These are phyloP conservation scores for Hymenoscyphus scutula DNA, from an alignment of 2,329 filamentous ascomycete species.

Conservation along the genomic window DNA sequence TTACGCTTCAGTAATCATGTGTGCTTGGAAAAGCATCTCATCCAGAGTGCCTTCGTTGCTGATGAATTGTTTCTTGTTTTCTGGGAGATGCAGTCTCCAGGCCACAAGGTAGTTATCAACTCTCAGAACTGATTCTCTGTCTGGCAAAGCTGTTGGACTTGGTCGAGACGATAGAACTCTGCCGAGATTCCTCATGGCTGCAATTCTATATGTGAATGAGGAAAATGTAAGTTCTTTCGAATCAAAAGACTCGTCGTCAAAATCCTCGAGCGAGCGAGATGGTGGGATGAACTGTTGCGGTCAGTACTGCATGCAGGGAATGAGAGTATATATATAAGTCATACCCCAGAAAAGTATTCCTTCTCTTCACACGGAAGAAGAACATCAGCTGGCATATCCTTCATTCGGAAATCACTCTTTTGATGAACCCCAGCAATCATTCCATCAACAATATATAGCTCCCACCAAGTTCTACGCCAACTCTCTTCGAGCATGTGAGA, in stretches of 20 bases:
- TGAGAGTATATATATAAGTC: neutral
- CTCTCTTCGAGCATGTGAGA: slow-evolving; percentile 73
- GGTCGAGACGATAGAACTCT: slow-evolving; percentile 61
- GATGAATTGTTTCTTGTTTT: slow-evolving; percentile 66
- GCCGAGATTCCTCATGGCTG: slow-evolving; percentile 74
- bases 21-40: slow-evolving; percentile 87
- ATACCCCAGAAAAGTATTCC: slow-evolving; percentile 22
- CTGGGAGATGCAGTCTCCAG: slow-evolving; percentile 76
- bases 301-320: slow-evolving; percentile 31
- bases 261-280: slow-evolving; percentile 66
- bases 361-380: slow-evolving; percentile 75
- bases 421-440: slow-evolving; percentile 78
- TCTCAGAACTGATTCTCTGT: slow-evolving; percentile 52
- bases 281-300: slow-evolving; percentile 54
- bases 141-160: slow-evolving; percentile 48
- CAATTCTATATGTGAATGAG: slow-evolving; percentile 80
- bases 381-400: slow-evolving; percentile 64
- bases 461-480: slow-evolving; percentile 90
- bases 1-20: slow-evolving; percentile 64
- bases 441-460: slow-evolving; percentile 62
- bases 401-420: slow-evolving; percentile 65
- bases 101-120: slow-evolving; percentile 59
- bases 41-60: slow-evolving; percentile 70
- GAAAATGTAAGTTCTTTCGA: slow-evolving; percentile 70
- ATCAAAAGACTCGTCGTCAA: slow-evolving; percentile 64